Evolutionary conservation across 2,329 filamentous ascomycete genomes (phyloP).

Genomic region (Venturia oleaginea): DNA sequence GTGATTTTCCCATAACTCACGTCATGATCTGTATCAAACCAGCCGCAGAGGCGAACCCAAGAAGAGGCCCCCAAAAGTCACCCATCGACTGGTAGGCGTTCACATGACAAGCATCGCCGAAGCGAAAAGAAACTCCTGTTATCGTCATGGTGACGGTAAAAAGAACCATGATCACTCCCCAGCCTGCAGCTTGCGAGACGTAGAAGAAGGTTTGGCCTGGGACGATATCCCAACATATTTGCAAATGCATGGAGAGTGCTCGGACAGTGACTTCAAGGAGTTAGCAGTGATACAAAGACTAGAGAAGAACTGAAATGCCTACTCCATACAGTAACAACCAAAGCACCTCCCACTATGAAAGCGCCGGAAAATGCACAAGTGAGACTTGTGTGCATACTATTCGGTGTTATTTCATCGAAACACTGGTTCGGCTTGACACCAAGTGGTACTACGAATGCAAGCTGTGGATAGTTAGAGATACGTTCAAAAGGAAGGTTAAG

Average conservation of each 20-base stretch:
- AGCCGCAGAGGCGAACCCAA: slow-evolving; percentile 67
- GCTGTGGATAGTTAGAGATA: slow-evolving; percentile 36
- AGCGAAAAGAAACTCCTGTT: slow-evolving; percentile 90
- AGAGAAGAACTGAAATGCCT: slow-evolving; percentile 21
- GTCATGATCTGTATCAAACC: slow-evolving; percentile 76
- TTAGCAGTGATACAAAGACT: background rate
- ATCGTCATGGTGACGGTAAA: slow-evolving; percentile 68
- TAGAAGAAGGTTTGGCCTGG: slow-evolving; percentile 88
- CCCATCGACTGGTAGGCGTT: slow-evolving; percentile 78
- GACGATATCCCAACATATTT: slow-evolving; percentile 94
- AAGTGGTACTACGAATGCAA: slow-evolving; percentile 85
- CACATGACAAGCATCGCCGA: slow-evolving; percentile 86
- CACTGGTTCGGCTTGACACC: slow-evolving; percentile 72
- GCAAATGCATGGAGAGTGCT: slow-evolving; percentile 83
- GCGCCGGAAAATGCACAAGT: slow-evolving; percentile 84
- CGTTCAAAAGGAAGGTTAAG: background rate
- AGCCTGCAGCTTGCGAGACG: slow-evolving; percentile 68
- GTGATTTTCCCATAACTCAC: slow-evolving; percentile 39
- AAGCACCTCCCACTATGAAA: slow-evolving; percentile 77
- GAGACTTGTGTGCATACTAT: slow-evolving; percentile 75
- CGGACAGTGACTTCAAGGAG: slow-evolving; percentile 59
- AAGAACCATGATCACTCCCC: slow-evolving; percentile 71
- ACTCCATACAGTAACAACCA: slow-evolving; percentile 77
- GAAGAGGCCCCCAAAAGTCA: slow-evolving; percentile 82
- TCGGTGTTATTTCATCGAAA: slow-evolving; percentile 80